Evolutionary conservation across 1,284 basidiomycete genomes (phyloP).

Genomic region (Boletellus deceptivus): DNA sequence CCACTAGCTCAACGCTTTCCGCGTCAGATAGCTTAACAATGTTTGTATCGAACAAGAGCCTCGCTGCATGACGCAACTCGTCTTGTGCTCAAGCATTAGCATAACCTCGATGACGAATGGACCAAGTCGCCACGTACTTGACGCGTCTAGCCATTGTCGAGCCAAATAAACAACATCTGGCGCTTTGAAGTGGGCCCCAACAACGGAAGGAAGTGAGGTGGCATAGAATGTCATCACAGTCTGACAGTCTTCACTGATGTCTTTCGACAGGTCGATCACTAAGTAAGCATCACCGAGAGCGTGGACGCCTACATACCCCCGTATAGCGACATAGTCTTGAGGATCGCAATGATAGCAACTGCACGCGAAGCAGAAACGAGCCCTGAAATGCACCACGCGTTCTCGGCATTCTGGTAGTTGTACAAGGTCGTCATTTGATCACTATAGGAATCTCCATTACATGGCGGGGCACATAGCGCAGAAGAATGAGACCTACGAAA

Average conservation of each 20-base stretch:
- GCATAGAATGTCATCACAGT: constrained; percentile 79
- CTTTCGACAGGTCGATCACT: constrained; percentile 38
- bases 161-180: constrained; percentile 75
- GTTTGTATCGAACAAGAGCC: constrained; percentile 73
- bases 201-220: constrained; percentile 57
- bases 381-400: constrained; percentile 70
- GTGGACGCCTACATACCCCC: constrained; percentile 49
- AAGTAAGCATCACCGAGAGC: not conserved
- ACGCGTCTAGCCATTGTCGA: constrained; percentile 70
- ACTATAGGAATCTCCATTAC: constrained; percentile 10
- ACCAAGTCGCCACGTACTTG: constrained; percentile 45
- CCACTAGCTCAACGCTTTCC: constrained; percentile 58
- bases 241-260: constrained; percentile 61
- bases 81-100: constrained; percentile 41
- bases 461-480: not conserved
- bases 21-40: constrained; percentile 66
- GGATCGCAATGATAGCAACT: constrained; percentile 62
- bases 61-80: constrained; percentile 74
- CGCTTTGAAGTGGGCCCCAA: constrained; percentile 58
- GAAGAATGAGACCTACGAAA: constrained; percentile 41
- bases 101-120: not conserved
- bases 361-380: constrained; percentile 67
- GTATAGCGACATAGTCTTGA: constrained; percentile 70
- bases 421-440: constrained; percentile 44
- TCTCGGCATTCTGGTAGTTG: constrained; percentile 36